phyloP scores from a whole-genome alignment of 805 yeast genomes.

The Teunomyces funiuensis region DNA sequence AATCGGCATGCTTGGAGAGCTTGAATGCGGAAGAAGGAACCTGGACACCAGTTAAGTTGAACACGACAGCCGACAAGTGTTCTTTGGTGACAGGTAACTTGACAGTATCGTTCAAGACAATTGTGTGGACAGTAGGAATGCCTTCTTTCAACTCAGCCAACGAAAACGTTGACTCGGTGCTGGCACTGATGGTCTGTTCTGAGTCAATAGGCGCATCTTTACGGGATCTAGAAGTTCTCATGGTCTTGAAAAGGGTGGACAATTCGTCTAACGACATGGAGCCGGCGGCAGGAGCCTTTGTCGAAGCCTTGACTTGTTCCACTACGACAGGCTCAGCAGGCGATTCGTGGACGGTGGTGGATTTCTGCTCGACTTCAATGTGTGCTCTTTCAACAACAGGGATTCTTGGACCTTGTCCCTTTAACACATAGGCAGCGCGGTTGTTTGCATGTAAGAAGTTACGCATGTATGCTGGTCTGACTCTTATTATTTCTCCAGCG shows the following conservation, averaged over 20 bases:
- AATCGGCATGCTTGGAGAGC: conserved; percentile 12
- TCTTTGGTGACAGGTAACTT: conserved; percentile 29
- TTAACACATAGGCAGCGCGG: conserved; percentile 68
- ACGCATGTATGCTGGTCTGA: conserved; percentile 80
- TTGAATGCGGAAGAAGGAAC: conserved; percentile 27
- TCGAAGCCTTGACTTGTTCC: conserved; percentile 3
- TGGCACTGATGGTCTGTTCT: conserved; percentile 14
- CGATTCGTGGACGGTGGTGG: conserved; percentile 4
- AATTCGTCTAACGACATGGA: conserved; percentile 42
- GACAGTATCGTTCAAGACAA: conserved; percentile 15
- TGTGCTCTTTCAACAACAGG: conserved; percentile 35
- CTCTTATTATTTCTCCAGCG: conserved; percentile 71
- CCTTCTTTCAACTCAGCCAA: conserved; percentile 32
- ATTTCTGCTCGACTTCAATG: conserved; percentile 3
- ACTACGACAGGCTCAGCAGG: conserved; percentile 2
- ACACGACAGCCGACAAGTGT: conserved; percentile 22
- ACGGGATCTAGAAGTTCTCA: conserved; percentile 19
- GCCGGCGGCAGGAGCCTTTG: conserved; percentile 11
- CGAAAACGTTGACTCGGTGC: conserved; percentile 21
- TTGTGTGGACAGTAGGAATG: conserved; percentile 25
- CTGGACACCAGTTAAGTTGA: conserved; percentile 32
- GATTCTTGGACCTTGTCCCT: conserved; percentile 35
- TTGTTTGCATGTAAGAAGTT: conserved; percentile 68
- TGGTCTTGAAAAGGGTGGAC: conserved; percentile 32
- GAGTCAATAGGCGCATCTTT: conserved; percentile 4